Evolutionary conservation across 805 yeast genomes (phyloP), one percentile per base, ranked within the genome.

Genomic region (Tetrapisispora namnaoensis): DNA sequence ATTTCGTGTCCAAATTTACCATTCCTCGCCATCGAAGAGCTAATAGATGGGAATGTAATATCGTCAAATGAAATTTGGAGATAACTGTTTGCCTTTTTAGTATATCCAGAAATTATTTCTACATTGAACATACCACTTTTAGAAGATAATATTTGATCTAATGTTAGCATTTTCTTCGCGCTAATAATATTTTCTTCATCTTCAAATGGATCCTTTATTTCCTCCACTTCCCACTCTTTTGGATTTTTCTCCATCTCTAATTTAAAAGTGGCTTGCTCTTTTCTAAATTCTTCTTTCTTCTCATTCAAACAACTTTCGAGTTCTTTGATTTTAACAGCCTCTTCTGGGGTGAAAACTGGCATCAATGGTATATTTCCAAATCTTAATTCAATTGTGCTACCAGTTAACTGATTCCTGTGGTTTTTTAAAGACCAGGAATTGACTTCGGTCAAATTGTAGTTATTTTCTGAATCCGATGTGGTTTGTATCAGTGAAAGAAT

Each of bases 41-140:
- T 71, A 49, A 77, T 79, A 2, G 79, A 72, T 1, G 93, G 88
- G 45, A 71, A 75, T 1, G 74, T 71, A 37, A 72, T 69, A 57
- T 85, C 90, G 64, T 86, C 95, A 52, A 83, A 72, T 47, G 82
- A 68, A 16, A 78, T 67, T 53, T 82, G 86, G 32, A 84, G 70
- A 54, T 63, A 77, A 4, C 74, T 61, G 44, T 76, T 79, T 1
- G 78, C 66, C 54, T 68, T 73, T 45, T 69, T 61, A 44, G 82
- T 70, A 11, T 58, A 60, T 48, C 86, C 90, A 10, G 65, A 61
- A 9, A 73, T 41, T 21, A 85, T 51, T 56, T 78, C 78, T 37
- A 83, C 73, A 32, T 77, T 73, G 44, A 84, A 59, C 38, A 75
- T 72, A 69, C 95, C 95, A 24, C 86, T 73, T 58, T 82, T 75